Evolutionary conservation across 768 basidiomycete genomes (phyloP), one percentile per base, ranked within the genome.

Genomic region (Cystofilobasidium capitatum): DNA sequence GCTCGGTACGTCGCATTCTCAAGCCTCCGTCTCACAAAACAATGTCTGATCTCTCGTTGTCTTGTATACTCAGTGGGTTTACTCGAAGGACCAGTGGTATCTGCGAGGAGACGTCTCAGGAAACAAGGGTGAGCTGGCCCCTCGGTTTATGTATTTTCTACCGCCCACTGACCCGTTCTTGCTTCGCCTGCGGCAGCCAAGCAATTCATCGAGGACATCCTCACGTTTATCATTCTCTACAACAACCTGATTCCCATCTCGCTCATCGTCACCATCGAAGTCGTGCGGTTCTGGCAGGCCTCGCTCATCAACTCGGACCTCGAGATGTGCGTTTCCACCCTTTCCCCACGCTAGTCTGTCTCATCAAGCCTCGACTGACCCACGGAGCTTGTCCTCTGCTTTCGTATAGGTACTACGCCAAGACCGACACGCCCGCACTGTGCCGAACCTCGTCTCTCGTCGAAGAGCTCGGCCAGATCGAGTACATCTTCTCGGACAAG

Each of bases 201-300:
- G 75, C 81, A 81, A 55, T 93, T 93, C 75, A 82, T 89, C 60
- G 90, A 96, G 83, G 94, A 99, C 76, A 91, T 98, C 66, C 82
- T 99, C 44, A 98, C 96, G 13, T 99, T 97, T 80, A 89, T 98
- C 78, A 94, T 99, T 77, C 82, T 97, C 45, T 98, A 97, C 82
- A 98, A 97, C 81, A 99, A 98, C 79, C 83, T 99, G 72, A 98
- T 99, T 69, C 94, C 94, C 4, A 99, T 99, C 74, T 98, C 94
- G 65, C 86, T 99, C 72, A 94, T 98, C 73, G 96, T 99, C 72
- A 98, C 96, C 4, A 98, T 98, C 88, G 96, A 99, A 80, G 88
- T 98, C 39, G 96, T 99, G 79, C 97, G 97, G 77, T 98, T 88
- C 74, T 92, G 96, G 76, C 96, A 98, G 79, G 93, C 96, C 1